Evolutionary conservation across 129 eudicot species (phyloP), one percentile per base, ranked within the genome.

Genomic region (Heracleum sosnowskyi): DNA sequence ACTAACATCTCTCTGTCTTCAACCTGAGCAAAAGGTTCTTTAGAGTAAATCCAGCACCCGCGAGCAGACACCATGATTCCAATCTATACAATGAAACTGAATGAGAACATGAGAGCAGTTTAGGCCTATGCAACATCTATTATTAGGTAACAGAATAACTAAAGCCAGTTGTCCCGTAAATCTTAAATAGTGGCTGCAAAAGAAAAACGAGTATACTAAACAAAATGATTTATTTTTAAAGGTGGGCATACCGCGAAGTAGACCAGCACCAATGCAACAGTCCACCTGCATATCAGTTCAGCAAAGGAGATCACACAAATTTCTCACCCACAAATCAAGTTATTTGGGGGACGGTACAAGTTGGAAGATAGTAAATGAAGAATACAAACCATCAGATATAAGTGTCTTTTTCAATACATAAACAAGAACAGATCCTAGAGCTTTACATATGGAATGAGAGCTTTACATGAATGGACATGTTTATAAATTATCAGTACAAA

Each of bases 231-330:
- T n/a, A n/a, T 5, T 26, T 22, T 24, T 55, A 24, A 20, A 36
- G 16, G 31, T 37, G 74, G n/a, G 77, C 97, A 47, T 89, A 93
- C 98, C 78, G 86, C 92, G 81, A 93, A 93, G 84, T 93, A 93
- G 76, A 91, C 44, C 63, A 80, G 78, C 55, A 91, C 98, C 83
- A 93, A 40, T 24, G 83, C 77, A 70, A 91, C 89, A 51, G 97
- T 93, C 98, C 98, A 93, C 86, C 97, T 93, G 90, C 74, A 90
- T 60, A 79, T 44, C 26, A 55, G 37, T 74, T 74, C 40, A 74
- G 53, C 18, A 28, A 20, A 73, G 24, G 71, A 44, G 36, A 35
- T 35, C 35, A 47, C 4, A 73, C 34, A 70, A 18, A 22, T 39
- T 71, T 35, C 18, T 24, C n/a, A 40, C 1, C 44, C 33, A 69